These are phyloP conservation scores for Cicer cuneatum DNA, from an alignment of 306 rosid genomes.

Conservation along the genomic window DNA sequence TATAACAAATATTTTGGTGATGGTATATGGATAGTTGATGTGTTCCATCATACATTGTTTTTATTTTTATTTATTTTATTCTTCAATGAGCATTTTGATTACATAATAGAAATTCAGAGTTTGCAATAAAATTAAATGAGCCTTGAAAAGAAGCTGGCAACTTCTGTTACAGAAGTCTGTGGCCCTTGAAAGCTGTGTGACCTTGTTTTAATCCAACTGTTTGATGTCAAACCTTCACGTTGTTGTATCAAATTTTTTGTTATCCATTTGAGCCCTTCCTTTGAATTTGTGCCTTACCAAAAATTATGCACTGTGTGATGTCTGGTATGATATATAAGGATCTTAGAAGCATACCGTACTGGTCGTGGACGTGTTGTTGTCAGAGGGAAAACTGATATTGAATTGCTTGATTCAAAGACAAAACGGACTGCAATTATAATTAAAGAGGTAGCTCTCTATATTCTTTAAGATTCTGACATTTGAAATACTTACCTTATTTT, in stretches of 20 bases:
- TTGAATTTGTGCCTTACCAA: neutral
- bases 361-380: constrained; percentile 88
- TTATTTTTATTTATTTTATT: constrained; percentile 3
- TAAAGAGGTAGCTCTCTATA: constrained; percentile 67
- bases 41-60: constrained; percentile 29
- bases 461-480: constrained; percentile 33
- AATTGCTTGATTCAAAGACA: constrained; percentile 81
- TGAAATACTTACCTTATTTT: constrained; percentile 30
- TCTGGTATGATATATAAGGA: constrained; percentile 56
- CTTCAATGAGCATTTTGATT: constrained; percentile 25
- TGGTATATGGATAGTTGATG: constrained; percentile 24
- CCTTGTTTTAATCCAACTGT: constrained; percentile 28
- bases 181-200: constrained; percentile 23
- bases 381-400: constrained; percentile 94
- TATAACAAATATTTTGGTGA: constrained; percentile 13
- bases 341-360: constrained; percentile 90
- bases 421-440: constrained; percentile 80
- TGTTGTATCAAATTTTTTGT: constrained; percentile 4
- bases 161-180: constrained; percentile 4
- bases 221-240: constrained; percentile 1
- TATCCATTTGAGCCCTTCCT: neutral
- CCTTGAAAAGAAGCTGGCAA: constrained; percentile 21
- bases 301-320: constrained; percentile 15
- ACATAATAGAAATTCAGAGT: constrained; percentile 10
- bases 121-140: constrained; percentile 13